These are phyloP conservation scores for Rhododendron griersonianum DNA, from an alignment of 148 eudicot genomes.

Conservation along the genomic window DNA sequence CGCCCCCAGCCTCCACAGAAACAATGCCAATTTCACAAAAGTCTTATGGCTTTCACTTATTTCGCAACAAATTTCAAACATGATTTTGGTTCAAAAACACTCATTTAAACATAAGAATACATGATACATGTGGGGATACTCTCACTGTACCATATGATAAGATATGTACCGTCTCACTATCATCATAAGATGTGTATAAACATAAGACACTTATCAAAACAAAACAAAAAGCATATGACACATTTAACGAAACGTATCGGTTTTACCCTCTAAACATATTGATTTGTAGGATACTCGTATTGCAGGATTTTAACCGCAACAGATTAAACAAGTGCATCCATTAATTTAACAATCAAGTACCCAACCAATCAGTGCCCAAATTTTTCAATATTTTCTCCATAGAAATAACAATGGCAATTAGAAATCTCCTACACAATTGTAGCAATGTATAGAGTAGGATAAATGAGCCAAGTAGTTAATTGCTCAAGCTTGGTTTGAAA, in stretches of 20 bases:
- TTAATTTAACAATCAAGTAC: neutral
- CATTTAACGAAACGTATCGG: no score
- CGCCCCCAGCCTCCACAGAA: neutral
- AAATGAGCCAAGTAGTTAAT: no score
- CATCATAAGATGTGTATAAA: neutral
- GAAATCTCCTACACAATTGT: neutral
- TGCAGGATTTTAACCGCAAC: neutral
- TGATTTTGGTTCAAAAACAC: neutral
- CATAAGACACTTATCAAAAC: neutral
- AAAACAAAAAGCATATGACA: no score
- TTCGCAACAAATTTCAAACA: neutral
- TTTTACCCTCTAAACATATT: neutral
- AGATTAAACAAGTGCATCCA: neutral
- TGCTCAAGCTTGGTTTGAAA: no score
- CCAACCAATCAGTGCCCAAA: neutral
- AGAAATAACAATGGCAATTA: neutral
- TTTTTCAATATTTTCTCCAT: neutral
- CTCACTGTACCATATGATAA: neutral
- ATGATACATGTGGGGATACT: neutral
- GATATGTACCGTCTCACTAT: neutral
- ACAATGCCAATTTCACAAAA: neutral
- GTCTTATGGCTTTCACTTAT: neutral
- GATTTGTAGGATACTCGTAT: neutral
- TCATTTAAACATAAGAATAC: neutral
- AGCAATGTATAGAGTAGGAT: neutral